These are phyloP conservation scores for Leccinum disarticulatum DNA, from an alignment of 768 basidiomycete species.

Conservation along the genomic window DNA sequence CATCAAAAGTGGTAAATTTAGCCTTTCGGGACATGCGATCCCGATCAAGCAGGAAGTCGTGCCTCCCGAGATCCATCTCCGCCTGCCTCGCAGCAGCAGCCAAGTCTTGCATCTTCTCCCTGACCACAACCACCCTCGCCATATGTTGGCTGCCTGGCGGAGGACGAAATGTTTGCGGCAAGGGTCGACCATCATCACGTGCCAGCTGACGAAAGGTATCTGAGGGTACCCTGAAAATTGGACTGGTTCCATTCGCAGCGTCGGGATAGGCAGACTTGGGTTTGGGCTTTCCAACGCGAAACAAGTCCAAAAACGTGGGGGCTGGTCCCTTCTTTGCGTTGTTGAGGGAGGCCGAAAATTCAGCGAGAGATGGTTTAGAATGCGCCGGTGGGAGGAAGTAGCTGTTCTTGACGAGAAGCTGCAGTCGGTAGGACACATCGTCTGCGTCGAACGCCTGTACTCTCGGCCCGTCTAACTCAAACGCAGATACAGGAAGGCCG, in stretches of 20 bases:
- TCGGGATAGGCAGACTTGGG: slow-evolving; percentile 60
- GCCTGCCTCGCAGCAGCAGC: slow-evolving; percentile 70
- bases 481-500: slow-evolving; percentile 46
- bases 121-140: slow-evolving; percentile 76
- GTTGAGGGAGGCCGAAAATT: slow-evolving; percentile 45
- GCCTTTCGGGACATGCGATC: slow-evolving; percentile 40
- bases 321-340: slow-evolving; percentile 45
- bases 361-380: slow-evolving; percentile 70
- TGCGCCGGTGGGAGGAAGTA: slow-evolving; percentile 90
- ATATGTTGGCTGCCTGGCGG: slow-evolving; percentile 38
- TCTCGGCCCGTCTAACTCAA: slow-evolving; percentile 49
- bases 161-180: slow-evolving; percentile 35
- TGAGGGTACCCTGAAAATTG: slow-evolving; percentile 62
- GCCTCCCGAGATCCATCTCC: slow-evolving; percentile 66
- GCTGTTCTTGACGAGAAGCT: slow-evolving; percentile 80
- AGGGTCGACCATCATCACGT: slow-evolving; percentile 39
- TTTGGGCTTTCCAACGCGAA: slow-evolving; percentile 65
- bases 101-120: slow-evolving; percentile 77
- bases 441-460: slow-evolving; percentile 60
- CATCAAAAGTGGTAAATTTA: slow-evolving; percentile 42
- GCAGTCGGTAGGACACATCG: slow-evolving; percentile 83
- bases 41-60: slow-evolving; percentile 48
- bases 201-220: slow-evolving; percentile 49
- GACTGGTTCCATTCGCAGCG: slow-evolving; percentile 37
- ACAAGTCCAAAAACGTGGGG: slow-evolving; percentile 65